These are phyloP conservation scores for Emergomyces pasteurianus DNA, from an alignment of 2,329 filamentous ascomycete species.

Conservation along the genomic window DNA sequence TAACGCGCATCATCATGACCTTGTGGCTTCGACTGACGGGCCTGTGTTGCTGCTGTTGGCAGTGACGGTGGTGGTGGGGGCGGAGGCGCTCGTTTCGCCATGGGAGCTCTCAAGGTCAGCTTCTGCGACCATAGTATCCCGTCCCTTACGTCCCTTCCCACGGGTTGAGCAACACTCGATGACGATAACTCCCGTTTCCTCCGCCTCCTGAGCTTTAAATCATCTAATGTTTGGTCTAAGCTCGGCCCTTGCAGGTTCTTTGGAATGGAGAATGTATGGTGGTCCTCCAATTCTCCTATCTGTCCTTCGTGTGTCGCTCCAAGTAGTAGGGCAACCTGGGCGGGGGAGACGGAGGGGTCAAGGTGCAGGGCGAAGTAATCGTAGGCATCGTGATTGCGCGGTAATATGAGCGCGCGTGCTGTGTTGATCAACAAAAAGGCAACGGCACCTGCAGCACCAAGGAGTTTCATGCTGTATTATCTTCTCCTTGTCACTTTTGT, in stretches of 20 bases:
- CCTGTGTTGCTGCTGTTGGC: not conserved
- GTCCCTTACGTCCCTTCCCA: slow-evolving; percentile 49
- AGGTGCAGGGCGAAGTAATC: slow-evolving; percentile 94
- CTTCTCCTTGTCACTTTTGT: not conserved
- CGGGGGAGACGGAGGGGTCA: slow-evolving; percentile 47
- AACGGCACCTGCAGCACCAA: slow-evolving; percentile 1
- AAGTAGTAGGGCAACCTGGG: slow-evolving; percentile 55
- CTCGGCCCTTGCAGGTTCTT: slow-evolving; percentile 42
- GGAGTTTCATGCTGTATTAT: slow-evolving; percentile 7
- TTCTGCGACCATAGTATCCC: slow-evolving; percentile 69
- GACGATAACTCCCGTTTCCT: slow-evolving; percentile 42
- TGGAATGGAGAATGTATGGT: slow-evolving; percentile 73
- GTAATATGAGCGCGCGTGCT: slow-evolving; percentile 38
- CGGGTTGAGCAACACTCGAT: slow-evolving; percentile 18
- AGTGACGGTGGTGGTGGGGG: slow-evolving; percentile 11
- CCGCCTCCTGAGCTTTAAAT: slow-evolving; percentile 46
- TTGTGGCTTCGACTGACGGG: slow-evolving; percentile 7
- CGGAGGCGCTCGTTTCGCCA: slow-evolving; percentile 47
- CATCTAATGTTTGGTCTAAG: slow-evolving; percentile 39
- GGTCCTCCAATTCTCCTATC: slow-evolving; percentile 63
- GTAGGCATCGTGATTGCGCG: slow-evolving; percentile 63
- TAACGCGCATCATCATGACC: slow-evolving; percentile 18
- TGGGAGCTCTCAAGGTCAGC: slow-evolving; percentile 50
- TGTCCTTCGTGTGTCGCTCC: slow-evolving; percentile 71
- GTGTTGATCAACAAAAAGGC: slow-evolving; percentile 25